A percentile compares a stretch with the other conserved stretches of the same genome.
Conservation (phyloP, 2,329 filamentous ascomycete genomes). For the Colletotrichum caudatum region DNA sequence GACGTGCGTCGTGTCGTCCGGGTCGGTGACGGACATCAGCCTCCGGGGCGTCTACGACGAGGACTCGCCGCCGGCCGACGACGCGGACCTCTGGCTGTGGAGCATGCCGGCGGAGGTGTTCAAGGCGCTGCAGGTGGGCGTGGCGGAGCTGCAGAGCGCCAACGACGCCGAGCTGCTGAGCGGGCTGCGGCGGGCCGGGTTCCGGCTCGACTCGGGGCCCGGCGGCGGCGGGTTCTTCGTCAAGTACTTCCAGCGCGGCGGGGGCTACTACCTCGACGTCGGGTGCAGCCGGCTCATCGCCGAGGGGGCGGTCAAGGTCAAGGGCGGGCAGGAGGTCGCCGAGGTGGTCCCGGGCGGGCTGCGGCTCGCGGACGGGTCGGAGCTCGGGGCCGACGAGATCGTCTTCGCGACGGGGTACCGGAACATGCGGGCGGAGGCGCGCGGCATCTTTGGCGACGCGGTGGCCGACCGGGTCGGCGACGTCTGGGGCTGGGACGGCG, state of each 20-base stretch:
- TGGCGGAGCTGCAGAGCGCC: slow-evolving; percentile 50
- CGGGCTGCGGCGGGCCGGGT: slow-evolving; percentile 67
- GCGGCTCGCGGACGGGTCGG: slow-evolving; percentile 55
- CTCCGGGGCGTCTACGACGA: slow-evolving; percentile 66
- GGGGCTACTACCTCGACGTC: slow-evolving; percentile 47
- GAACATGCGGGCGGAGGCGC: slow-evolving; percentile 64
- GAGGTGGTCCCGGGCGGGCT: slow-evolving; percentile 61
- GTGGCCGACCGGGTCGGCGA: slow-evolving; percentile 60
- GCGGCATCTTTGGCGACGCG: slow-evolving; percentile 61
- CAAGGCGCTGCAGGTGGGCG: slow-evolving; percentile 69
- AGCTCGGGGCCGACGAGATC: slow-evolving; percentile 54
- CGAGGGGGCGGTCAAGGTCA: slow-evolving; percentile 50
- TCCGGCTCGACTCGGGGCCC: slow-evolving; percentile 69
- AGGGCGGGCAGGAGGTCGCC: slow-evolving; percentile 66
- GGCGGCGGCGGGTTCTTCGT: slow-evolving; percentile 60
- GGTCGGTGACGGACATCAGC: slow-evolving; percentile 63
- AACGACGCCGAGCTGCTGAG: slow-evolving; percentile 56
- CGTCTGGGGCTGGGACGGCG: slow-evolving; percentile 62
- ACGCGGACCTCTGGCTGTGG: slow-evolving; percentile 73
- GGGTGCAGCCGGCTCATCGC: slow-evolving; percentile 48
- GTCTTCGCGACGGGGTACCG: slow-evolving; percentile 63
- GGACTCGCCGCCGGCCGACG: slow-evolving; percentile 70
- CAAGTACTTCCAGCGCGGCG: slow-evolving; percentile 52
- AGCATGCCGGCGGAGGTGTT: slow-evolving; percentile 69
- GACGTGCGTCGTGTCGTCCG: slow-evolving; percentile 72